Evolutionary conservation across 2,329 filamentous ascomycete species (phyloP), one percentile per base, ranked within the genome.

Genomic region (Alternaria hordeiaustralica): DNA sequence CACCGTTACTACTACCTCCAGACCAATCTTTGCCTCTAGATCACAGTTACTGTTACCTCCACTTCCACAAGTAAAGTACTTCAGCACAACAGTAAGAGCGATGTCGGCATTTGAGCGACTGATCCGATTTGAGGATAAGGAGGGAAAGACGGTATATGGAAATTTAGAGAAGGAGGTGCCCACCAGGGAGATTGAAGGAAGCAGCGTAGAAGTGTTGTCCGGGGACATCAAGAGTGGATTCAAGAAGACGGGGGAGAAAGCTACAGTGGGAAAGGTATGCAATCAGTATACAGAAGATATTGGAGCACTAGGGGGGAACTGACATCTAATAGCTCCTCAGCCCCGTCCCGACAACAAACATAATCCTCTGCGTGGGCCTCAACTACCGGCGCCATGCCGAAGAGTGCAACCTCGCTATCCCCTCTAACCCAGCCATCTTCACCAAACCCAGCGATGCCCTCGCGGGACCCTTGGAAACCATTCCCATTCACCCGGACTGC

Each of bases 371-470:
- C 60, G 72, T 80, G 13, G 78, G 78, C 3, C 62, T 80, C 20
- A 80, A 80, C 59, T 80, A 80, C 68, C 64, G 67, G 18, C 61
- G 71, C 33, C 78, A 80, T 64, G 77, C 77, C 4, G 69, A 75
- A 49, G 78, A 80, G 63, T 68, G 70, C 43, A 75, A 75, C 33
- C 74, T 77, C 68, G 11, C n/a, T 11, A 74, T 79, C 49, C 77
- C 77, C 2, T 64, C 65, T 13, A 72, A 71, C 61, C 77, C 77
- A 26, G 75, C 75, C 26, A 72, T 79, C 66, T 79, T 79, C 67
- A 78, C 70, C 57, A 80, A 80, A 53, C 77, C 77, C 18, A 68
- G 72, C 47, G 75, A 78, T 53, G 76, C 78, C 0, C 75, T 80
- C 58, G 67, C 77, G 5, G 75, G 76, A 0, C 78, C 78, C 15